Evolutionary conservation across 106 monocot genomes (phyloP).

Genomic region (Allium sativum): DNA sequence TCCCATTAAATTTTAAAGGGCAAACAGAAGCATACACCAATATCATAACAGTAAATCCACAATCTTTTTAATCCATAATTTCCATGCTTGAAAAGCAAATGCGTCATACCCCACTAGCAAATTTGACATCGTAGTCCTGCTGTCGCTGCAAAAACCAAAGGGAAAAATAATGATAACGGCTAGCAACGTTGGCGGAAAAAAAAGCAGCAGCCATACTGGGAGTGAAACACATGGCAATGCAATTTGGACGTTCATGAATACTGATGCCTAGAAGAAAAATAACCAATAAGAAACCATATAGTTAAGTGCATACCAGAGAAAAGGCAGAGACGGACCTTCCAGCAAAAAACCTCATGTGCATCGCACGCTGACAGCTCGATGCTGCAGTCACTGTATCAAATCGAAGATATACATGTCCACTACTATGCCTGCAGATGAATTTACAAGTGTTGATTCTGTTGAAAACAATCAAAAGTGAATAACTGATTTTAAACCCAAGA

Average conservation of each 20-base stretch:
- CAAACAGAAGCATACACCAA: too few species aligned
- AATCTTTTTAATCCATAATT: too few species aligned
- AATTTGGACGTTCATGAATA: background rate
- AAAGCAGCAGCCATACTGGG: background rate
- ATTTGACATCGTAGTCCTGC: constrained; percentile 2
- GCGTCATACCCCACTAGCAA: constrained; percentile 1
- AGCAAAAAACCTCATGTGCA: constrained; percentile 54
- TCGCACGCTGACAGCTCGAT: constrained; percentile 25
- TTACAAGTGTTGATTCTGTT: too few species aligned
- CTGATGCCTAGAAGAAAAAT: background rate
- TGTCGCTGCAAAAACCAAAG: background rate
- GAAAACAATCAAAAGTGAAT: background rate
- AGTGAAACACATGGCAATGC: background rate
- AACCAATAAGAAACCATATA: background rate
- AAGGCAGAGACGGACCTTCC: constrained; percentile 33
- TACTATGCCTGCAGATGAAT: constrained; percentile 23
- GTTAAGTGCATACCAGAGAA: constrained; percentile 27
- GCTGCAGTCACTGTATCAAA: constrained; percentile 36
- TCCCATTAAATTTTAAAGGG: too few species aligned
- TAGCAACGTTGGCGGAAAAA: background rate
- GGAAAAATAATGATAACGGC: background rate
- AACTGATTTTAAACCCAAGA: background rate
- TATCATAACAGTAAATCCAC: too few species aligned
- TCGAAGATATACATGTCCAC: constrained; percentile 39
- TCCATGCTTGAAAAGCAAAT: background rate